Base-by-base conservation (phyloP, 176 grass and related monocot species). In the Cymbopogon citratus region DNA sequence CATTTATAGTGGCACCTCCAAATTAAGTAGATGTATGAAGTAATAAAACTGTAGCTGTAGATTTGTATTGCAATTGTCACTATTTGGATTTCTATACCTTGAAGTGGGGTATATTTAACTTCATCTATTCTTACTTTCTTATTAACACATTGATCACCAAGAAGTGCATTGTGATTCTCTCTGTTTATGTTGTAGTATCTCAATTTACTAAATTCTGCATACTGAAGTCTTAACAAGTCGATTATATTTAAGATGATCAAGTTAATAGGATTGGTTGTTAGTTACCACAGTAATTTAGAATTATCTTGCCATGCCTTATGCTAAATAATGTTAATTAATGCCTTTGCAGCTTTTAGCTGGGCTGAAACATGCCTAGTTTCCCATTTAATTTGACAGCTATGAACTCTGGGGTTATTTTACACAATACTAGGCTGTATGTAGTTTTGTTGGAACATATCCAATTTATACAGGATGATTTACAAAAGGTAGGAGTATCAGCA, bases 191-290 rank as follows among this genome's bases (percentile, higher is more conserved):
- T 35, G 4, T 68, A 59, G 4, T 49, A 68, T 40, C 38, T 34
- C 71, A 76, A 59, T 35, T 35, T 89, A 43, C 43, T 59, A 21
- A 80, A 54, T 60, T 84, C 70, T 36, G 40, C 70, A 69, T 38
- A 24, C 68, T 48, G 31, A 73, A 66, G 4, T 49, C 69, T 74
- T 34, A 43, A 44, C 45, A 54, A 35, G 26, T 64, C 36, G 3
- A 21, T 45, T 81, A 27, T 68, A 51, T n/a, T 24, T 38, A 28
- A 75, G 26, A 74, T 75, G 60, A 60, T 18, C 27, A 83, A 63
- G 25, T 62, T 5, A 18, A 76, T 34, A 69, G 24, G 29, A 48
- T 56, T 69, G 33, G 12, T 64, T 18, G 41, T 69, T 39, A 61
- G 48, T 51, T 38, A 76, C 70, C 62, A 81, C n/a, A 62, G 39